phyloP scores from a whole-genome alignment of 306 rosid genomes.

The Castanea crenata region DNA sequence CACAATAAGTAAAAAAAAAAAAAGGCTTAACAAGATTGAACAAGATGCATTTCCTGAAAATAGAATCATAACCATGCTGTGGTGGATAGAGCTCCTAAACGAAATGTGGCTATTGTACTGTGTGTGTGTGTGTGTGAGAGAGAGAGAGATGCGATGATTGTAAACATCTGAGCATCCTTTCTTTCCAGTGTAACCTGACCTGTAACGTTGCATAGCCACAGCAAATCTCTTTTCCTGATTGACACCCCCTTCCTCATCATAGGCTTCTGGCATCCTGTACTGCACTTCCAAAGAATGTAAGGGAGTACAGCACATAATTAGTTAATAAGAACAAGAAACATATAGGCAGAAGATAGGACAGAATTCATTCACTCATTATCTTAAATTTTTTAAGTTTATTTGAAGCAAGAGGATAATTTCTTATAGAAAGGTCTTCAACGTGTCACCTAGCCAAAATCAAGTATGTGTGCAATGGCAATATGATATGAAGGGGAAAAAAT shows the following conservation, averaged over 20 bases:
- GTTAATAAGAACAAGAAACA: slow-evolving; percentile 2
- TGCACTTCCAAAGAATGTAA: slow-evolving; percentile 39
- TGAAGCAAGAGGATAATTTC: not conserved
- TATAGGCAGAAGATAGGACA: not conserved
- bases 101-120: slow-evolving; percentile 1
- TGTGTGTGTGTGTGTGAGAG: not conserved
- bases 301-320: slow-evolving; percentile 20
- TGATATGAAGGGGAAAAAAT: not conserved
- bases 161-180: slow-evolving; percentile 21
- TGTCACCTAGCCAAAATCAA: not conserved
- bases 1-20: slow-evolving; percentile 1
- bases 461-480: not conserved
- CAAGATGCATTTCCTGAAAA: slow-evolving; percentile 10
- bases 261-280: slow-evolving; percentile 96
- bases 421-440: not conserved
- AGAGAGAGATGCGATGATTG: not conserved
- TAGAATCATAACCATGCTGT: not conserved
- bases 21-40: slow-evolving; percentile 11
- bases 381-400: not conserved
- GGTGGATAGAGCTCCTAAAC: slow-evolving; percentile 2
- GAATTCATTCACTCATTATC: not conserved
- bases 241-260: slow-evolving; percentile 81
- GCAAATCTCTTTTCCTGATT: slow-evolving; percentile 89
- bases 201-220: slow-evolving; percentile 67
- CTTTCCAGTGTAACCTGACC: slow-evolving; percentile 31